Conservation (phyloP, 306 rosid genomes). For the Morella rubra region DNA sequence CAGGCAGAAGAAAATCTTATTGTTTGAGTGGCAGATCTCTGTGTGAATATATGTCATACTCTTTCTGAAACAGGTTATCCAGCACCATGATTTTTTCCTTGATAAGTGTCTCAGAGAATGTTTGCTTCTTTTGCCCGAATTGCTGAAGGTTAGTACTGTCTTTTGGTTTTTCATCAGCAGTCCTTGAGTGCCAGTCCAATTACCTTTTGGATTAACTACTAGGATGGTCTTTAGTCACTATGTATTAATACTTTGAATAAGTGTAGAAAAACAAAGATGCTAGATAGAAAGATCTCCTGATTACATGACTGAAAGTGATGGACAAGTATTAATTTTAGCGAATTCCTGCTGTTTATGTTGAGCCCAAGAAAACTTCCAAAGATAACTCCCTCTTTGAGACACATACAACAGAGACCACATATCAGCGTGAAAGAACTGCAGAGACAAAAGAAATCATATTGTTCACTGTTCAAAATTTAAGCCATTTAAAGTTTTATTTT, state of each 20-base stretch:
- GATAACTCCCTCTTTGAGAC: neutral
- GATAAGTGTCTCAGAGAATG: conserved; percentile 94
- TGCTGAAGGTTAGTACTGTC: conserved; percentile 70
- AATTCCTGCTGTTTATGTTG: neutral
- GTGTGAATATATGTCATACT: conserved; percentile 23
- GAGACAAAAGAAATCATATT: neutral
- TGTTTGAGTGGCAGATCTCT: neutral
- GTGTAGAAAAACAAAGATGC: neutral
- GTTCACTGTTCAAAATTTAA: neutral
- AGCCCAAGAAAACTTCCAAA: neutral
- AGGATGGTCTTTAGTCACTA: neutral
- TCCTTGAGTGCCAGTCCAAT: neutral
- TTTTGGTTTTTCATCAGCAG: neutral
- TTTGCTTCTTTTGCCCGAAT: conserved; percentile 85
- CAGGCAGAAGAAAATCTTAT: neutral
- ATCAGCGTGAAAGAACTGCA: neutral
- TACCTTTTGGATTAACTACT: neutral
- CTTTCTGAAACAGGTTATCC: conserved; percentile 77
- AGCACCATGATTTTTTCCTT: conserved; percentile 91
- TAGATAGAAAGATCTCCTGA: neutral
- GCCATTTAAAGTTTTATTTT: neutral
- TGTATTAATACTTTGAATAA: too few species aligned
- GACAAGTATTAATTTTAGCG: neutral
- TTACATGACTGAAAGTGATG: neutral
- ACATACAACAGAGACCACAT: neutral